Evolutionary conservation across 2,329 filamentous ascomycete species (phyloP).

Genomic region (Penicillium sp.): DNA sequence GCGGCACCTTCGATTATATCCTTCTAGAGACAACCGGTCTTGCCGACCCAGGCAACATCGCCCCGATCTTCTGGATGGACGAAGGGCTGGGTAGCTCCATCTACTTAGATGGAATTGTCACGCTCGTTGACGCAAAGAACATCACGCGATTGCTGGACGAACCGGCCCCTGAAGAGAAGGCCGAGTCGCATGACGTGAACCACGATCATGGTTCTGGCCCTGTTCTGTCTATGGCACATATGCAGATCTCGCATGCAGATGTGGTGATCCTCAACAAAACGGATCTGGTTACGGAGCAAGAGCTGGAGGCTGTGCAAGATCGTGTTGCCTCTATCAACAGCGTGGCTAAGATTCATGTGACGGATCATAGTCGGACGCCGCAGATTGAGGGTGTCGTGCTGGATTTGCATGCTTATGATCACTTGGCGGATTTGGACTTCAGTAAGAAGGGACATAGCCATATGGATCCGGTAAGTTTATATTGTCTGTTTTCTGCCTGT

Average conservation of each 20-base stretch:
- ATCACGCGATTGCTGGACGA: slow-evolving; percentile 81
- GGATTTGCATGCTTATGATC: slow-evolving; percentile 90
- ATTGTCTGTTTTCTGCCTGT: background rate
- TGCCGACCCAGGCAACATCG: slow-evolving; percentile 92
- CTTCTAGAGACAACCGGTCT: slow-evolving; percentile 93
- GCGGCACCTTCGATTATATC: slow-evolving; percentile 95
- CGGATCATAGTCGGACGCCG: slow-evolving; percentile 75
- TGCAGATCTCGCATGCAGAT: slow-evolving; percentile 96
- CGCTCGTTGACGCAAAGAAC: slow-evolving; percentile 92
- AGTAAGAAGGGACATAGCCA: slow-evolving; percentile 80
- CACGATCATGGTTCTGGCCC: slow-evolving; percentile 54
- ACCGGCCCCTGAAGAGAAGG: slow-evolving; percentile 43
- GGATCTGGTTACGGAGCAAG: slow-evolving; percentile 71
- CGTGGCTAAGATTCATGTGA: slow-evolving; percentile 79
- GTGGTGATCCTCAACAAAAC: slow-evolving; percentile 93
- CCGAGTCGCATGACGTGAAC: slow-evolving; percentile 51
- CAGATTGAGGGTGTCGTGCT: slow-evolving; percentile 81
- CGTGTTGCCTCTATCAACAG: slow-evolving; percentile 85
- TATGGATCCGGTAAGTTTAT: slow-evolving; percentile 69
- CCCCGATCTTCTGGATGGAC: slow-evolving; percentile 96
- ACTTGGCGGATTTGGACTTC: slow-evolving; percentile 71
- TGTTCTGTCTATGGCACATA: slow-evolving; percentile 84
- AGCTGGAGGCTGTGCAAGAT: slow-evolving; percentile 67
- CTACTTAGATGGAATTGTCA: slow-evolving; percentile 95
- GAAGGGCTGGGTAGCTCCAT: slow-evolving; percentile 93